Conservation (phyloP, 2,329 filamentous ascomycete species). For the Kalmusia sp. region DNA sequence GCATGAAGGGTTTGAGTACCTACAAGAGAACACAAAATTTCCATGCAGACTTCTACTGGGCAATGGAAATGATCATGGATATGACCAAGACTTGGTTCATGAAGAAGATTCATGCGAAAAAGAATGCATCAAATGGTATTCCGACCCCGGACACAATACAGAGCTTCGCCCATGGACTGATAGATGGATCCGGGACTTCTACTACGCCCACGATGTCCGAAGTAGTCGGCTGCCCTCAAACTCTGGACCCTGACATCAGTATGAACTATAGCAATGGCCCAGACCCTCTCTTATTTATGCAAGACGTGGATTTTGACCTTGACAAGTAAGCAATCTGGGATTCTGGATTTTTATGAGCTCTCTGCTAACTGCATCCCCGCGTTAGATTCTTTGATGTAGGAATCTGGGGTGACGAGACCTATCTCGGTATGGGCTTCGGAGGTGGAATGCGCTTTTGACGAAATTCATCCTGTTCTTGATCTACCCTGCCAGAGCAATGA, state of each 20-base stretch:
- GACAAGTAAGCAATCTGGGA: constrained; percentile 19
- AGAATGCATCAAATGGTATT: constrained; percentile 1
- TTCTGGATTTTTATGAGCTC: too few species aligned
- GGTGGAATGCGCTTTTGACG: constrained; percentile 13
- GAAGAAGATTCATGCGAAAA: constrained; percentile 26
- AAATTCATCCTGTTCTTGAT: not conserved
- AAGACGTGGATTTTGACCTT: constrained; percentile 38
- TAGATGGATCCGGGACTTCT: not conserved
- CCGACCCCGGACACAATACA: constrained; percentile 16
- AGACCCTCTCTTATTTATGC: constrained; percentile 35
- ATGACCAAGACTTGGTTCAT: constrained; percentile 39
- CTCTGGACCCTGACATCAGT: not conserved
- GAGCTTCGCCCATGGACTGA: not conserved
- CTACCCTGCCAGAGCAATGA: too few species aligned
- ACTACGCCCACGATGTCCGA: not conserved
- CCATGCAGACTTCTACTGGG: constrained; percentile 39
- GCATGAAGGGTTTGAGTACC: constrained; percentile 38
- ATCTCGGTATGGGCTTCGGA: constrained; percentile 38
- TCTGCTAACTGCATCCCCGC: not conserved
- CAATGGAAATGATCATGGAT: constrained; percentile 39
- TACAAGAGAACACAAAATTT: constrained; percentile 31
- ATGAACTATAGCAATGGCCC: constrained; percentile 6
- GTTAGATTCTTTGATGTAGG: constrained; percentile 37
- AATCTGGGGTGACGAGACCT: constrained; percentile 38
- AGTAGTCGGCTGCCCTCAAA: not conserved